These are phyloP conservation scores for Verticillium longisporum DNA, from an alignment of 2,329 filamentous ascomycete genomes.

Conservation along the genomic window DNA sequence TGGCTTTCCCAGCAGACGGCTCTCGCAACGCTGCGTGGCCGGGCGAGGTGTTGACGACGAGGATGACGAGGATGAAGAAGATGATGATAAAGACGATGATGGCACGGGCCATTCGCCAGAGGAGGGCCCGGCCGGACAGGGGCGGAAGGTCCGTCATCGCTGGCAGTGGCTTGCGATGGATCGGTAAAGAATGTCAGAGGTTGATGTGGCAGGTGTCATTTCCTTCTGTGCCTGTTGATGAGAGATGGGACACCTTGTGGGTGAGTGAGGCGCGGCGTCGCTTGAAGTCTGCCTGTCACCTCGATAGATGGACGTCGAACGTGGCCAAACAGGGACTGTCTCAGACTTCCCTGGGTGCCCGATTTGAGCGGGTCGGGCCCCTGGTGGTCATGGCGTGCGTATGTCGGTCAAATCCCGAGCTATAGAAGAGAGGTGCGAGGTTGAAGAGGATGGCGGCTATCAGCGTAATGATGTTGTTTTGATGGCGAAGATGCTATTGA, in stretches of 20 bases:
- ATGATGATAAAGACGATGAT: slow-evolving; percentile 8
- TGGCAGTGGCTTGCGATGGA: not conserved
- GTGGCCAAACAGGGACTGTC: not conserved
- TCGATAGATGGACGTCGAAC: not conserved
- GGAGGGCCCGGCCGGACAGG: slow-evolving; percentile 4
- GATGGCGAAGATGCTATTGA: no score
- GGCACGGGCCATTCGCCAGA: slow-evolving; percentile 7
- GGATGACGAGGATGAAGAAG: slow-evolving; percentile 10
- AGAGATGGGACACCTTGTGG: not conserved
- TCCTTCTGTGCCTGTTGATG: not conserved
- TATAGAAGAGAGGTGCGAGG: no score
- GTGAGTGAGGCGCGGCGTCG: not conserved
- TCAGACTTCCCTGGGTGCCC: not conserved
- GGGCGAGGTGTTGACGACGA: slow-evolving; percentile 11
- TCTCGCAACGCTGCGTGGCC: slow-evolving; percentile 9
- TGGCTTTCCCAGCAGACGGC: slow-evolving; percentile 7
- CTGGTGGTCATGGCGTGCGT: not conserved
- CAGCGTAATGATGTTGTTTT: no score
- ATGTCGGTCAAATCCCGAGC: not conserved
- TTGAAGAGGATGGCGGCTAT: no score
- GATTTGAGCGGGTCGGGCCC: not conserved
- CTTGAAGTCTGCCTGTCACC: not conserved
- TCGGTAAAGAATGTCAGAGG: not conserved
- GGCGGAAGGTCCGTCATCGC: not conserved
- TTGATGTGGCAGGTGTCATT: not conserved